Conservation (phyloP, 169 alveolate genomes). For the Cryptosporidium canis region DNA sequence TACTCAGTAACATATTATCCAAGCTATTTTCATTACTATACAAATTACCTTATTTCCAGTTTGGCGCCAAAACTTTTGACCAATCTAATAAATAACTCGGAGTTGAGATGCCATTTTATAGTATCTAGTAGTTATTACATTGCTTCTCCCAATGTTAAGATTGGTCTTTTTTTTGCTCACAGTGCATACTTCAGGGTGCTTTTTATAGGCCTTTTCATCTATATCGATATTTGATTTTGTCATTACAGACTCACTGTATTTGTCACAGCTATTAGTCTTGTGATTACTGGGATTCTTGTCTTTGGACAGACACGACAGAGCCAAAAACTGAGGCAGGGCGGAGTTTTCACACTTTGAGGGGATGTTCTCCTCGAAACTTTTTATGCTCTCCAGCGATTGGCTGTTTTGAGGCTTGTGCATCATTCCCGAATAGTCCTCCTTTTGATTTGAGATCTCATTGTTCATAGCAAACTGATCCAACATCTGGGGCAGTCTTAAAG, state of each 20-base stretch:
- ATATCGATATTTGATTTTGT: not conserved
- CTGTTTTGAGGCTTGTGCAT: not conserved
- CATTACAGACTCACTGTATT: not conserved
- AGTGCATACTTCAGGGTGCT: not conserved
- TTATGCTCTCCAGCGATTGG: not conserved
- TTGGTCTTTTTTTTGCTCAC: not conserved
- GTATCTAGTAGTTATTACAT: conserved; percentile 27
- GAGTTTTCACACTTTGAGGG: not conserved
- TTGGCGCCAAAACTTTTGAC: not conserved
- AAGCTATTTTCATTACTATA: not conserved
- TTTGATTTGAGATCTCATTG: too few relatives aligned
- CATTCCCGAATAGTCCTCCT: not conserved
- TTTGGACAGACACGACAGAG: not conserved
- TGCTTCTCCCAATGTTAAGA: not conserved
- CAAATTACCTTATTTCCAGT: not conserved
- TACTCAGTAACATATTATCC: not conserved
- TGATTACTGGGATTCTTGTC: not conserved
- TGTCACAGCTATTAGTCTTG: not conserved
- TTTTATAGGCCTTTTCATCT: not conserved
- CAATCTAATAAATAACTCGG: conserved; percentile 18
- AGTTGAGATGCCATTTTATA: conserved; percentile 58
- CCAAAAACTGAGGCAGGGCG: not conserved
- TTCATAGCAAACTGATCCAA: too few relatives aligned
- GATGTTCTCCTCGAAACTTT: not conserved
- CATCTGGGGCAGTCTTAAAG: not conserved